These are phyloP conservation scores for Cylindrotheca closterium DNA, from an alignment of 108 stramenopile genomes.

Conservation along the genomic window DNA sequence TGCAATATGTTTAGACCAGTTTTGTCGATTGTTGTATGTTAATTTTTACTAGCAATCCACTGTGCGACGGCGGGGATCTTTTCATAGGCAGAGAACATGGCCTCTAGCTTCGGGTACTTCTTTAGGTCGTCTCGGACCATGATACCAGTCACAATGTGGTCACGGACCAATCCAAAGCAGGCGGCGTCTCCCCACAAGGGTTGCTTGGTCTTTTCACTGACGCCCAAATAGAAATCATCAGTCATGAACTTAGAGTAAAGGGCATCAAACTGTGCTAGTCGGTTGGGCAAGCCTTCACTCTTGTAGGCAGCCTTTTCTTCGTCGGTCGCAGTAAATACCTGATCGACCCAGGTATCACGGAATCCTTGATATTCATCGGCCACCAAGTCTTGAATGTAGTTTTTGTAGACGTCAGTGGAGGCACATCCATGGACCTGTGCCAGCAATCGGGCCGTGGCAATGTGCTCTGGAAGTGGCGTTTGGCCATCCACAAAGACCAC, in stretches of 20 bases:
- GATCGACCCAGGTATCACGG: slow-evolving; percentile 6
- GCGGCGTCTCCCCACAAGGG: slow-evolving; percentile 10
- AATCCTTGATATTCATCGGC: slow-evolving; percentile 13
- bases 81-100: background rate
- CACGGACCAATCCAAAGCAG: background rate
- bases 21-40: no score
- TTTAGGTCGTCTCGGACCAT: background rate
- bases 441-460: slow-evolving; percentile 1
- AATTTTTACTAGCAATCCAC: slow-evolving; percentile 13
- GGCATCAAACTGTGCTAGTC: background rate
- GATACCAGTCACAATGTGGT: background rate
- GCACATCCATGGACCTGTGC: slow-evolving; percentile 3
- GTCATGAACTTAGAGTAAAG: slow-evolving; percentile 7
- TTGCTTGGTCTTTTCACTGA: background rate
- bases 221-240: background rate
- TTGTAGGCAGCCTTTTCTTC: background rate
- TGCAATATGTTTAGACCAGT: no score
- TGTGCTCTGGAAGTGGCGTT: slow-evolving; percentile 4
- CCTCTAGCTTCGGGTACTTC: background rate
- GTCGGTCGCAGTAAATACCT: background rate
- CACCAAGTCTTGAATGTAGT: slow-evolving; percentile 10
- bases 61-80: slow-evolving; percentile 5
- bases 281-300: background rate
- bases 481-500: background rate
- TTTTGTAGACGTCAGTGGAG: no score